These are phyloP conservation scores for Narthecium ossifragum DNA, from an alignment of 106 monocot species.

Conservation along the genomic window DNA sequence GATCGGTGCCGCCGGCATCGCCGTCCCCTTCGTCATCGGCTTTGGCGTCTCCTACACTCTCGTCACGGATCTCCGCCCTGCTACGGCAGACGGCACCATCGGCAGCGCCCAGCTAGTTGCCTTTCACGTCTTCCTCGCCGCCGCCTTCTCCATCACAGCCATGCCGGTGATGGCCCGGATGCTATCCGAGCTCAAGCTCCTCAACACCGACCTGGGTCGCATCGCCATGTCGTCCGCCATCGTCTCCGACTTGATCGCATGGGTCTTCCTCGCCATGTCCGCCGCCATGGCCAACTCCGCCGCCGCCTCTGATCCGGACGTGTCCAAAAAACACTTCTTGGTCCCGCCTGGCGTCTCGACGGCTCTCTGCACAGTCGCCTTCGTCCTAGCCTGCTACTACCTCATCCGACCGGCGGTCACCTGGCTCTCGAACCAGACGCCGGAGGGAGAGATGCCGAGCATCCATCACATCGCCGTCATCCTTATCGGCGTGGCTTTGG, in stretches of 20 bases:
- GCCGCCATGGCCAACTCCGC: slow-evolving; percentile 11
- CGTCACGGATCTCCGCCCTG: no score
- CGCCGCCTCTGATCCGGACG: neutral
- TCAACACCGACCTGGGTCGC: slow-evolving; percentile 28
- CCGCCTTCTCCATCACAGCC: slow-evolving; percentile 26
- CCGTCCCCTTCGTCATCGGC: no score
- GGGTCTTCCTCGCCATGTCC: slow-evolving; percentile 27
- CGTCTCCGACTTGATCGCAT: slow-evolving; percentile 24
- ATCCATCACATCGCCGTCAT: slow-evolving; percentile 20
- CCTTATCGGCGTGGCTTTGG: slow-evolving; percentile 30
- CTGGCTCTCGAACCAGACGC: slow-evolving; percentile 23
- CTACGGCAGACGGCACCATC: slow-evolving; percentile 2
- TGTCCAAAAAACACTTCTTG: neutral
- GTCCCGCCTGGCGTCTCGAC: neutral
- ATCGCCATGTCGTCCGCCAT: slow-evolving; percentile 27
- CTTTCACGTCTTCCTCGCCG: slow-evolving; percentile 3
- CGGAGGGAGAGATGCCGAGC: slow-evolving; percentile 32
- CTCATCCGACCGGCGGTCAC: slow-evolving; percentile 32
- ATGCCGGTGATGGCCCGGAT: slow-evolving; percentile 32
- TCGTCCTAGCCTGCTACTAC: slow-evolving; percentile 22
- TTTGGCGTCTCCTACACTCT: no score
- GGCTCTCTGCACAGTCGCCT: slow-evolving; percentile 12
- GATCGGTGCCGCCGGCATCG: no score
- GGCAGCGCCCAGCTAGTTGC: neutral
- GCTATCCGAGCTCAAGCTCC: slow-evolving; percentile 27